Base-by-base conservation (phyloP, 805 yeast species). In the Candida ovalis region DNA sequence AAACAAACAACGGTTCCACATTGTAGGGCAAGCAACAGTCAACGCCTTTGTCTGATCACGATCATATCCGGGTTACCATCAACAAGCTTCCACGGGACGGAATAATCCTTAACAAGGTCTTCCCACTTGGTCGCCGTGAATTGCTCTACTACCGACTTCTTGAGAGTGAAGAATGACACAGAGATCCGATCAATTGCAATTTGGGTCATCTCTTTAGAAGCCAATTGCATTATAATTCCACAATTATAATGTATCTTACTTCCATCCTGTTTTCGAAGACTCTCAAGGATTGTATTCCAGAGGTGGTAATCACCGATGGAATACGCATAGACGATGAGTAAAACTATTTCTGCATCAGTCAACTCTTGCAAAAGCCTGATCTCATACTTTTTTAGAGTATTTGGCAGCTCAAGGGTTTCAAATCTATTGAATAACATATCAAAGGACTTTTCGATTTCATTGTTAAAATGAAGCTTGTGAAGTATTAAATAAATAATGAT, bases 401-500 rank as follows among this genome's bases (percentile, higher is more conserved):
- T 12, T 5, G 22, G 17, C 17, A 35, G 4, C 22, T 10, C 9
- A 4, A 35, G 15, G n/a, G 40, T 12, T 3, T 40, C 32, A 37
- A 58, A 55, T 37, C 51, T 54, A 3, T 21, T 23, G n/a, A 57
- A 27, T 9, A 59, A 44, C 10, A 68, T 44, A 18, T 55, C 52
- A 5, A 74, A 49, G 1, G 78, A 73, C 17, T 52, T 51, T 39
- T 66, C 56, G 24, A 57, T 51, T 18, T 70, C 68, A 18, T 60
- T 52, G 52, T 64, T 69, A 52, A 68, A 68, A 60, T 77, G 81
- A 0, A 72, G 47, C 9, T 67, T 51, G 56, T 82, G 86, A 12
- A 81, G 60, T 2, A 71, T 68, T 43, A 75, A 58, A 17, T 78
- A 59, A 4, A 71, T 61, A 15, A 70, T 68, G 18, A 78, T 55